Evolutionary conservation across 2,329 filamentous ascomycete genomes (phyloP), one percentile per base, ranked within the genome.

Genomic region (Periconia macrospinosa): DNA sequence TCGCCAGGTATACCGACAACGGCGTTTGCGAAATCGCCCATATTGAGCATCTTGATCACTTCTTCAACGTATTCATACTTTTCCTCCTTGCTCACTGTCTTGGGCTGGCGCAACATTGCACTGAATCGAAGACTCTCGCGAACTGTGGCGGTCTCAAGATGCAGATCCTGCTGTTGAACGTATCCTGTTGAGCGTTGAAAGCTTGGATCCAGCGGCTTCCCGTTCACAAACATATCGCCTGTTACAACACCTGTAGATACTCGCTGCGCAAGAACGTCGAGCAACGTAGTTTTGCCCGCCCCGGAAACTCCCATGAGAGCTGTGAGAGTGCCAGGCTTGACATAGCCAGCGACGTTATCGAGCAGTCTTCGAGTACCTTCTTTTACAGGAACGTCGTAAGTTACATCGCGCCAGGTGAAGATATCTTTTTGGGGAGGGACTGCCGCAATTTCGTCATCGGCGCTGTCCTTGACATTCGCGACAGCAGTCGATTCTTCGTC

Each of bases 11-110:
- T 77, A 56, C 86, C 86, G 27, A 89, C 85, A 2, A 88, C 79
- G 0, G 85, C 85, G 43, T 88, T 83, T 13, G 85, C 84, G 53
- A 86, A 88, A 49, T 87, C 85, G 27, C 82, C 75, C 85, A 89
- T 87, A 66, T 85, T 82, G 20, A 89, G 77, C 77, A 89, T 83
- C 67, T 81, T 79, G 62, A 88, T 86, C 18, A 88, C 83, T 41
- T 85, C 79, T 56, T 88, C 85, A 5, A 87, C 85, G 47, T 84
- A 87, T 0, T 72, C 79, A 55, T 80, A 79, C 69, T 87, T 88
- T 62, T 87, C 85, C 41, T 80, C 50, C 43, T 76, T 80, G 64
- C 78, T 79, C 9, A 85, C 80, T 0, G 73, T 69, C 46, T 76
- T 75, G 0, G 84, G 83, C 56, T 87, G 85, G 8, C 72, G 66